phyloP scores from a whole-genome alignment of 371 early-diverging fungal genomes.

The Dichotomocladium elegans region DNA sequence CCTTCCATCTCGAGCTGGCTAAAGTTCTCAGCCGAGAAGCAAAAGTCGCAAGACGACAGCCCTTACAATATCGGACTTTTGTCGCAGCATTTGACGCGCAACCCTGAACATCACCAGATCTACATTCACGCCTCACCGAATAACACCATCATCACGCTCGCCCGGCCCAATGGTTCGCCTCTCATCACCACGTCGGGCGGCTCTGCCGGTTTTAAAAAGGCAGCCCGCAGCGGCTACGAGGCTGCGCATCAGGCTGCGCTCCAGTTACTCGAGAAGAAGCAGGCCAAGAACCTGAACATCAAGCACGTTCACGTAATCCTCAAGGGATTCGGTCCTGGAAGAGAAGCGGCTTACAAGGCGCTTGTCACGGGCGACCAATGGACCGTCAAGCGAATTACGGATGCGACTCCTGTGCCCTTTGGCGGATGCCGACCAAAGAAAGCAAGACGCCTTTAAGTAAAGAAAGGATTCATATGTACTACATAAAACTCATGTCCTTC shows the following conservation, averaged over 20 bases:
- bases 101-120: conserved; percentile 3
- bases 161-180: conserved; percentile 66
- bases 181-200: conserved; percentile 79
- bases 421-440: conserved; percentile 95
- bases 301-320: conserved; percentile 73
- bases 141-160: conserved; percentile 89
- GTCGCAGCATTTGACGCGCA: neutral
- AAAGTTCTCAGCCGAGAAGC: too few relatives aligned
- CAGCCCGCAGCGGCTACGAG: conserved; percentile 86
- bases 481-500: neutral
- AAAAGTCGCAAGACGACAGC: too few relatives aligned
- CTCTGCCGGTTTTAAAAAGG: conserved; percentile 83
- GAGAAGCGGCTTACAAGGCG: conserved; percentile 91
- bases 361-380: conserved; percentile 66
- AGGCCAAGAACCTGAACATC: conserved; percentile 61
- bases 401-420: conserved; percentile 89
- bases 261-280: conserved; percentile 64
- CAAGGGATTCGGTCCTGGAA: conserved; percentile 90
- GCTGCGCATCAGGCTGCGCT: conserved; percentile 91
- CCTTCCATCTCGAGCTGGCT: too few relatives aligned
- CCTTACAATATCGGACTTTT: neutral
- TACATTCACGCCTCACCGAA: conserved; percentile 76
- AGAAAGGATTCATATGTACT: neutral
- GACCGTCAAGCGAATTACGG: conserved; percentile 75
- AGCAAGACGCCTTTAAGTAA: conserved; percentile 75